Evolutionary conservation across 192 early-diverging fungal genomes (phyloP).

Genomic region (Ramicandelaber brevisporus): DNA sequence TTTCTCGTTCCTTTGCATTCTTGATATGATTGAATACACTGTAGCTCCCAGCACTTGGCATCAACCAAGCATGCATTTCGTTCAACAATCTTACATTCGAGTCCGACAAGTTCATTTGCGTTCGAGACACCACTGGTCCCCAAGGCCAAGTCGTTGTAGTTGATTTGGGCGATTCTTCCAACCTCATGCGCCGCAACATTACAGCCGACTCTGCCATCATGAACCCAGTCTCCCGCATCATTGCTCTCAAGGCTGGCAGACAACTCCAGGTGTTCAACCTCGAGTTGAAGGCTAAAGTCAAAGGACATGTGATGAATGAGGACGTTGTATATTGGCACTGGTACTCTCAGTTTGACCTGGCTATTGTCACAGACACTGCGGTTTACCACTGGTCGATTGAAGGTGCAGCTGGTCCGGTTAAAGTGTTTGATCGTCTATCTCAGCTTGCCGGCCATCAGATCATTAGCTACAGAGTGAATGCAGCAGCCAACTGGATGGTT

Average conservation of each 20-base stretch:
- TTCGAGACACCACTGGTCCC: conserved; percentile 70
- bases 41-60: conserved; percentile 72
- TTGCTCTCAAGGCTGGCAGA: conserved; percentile 82
- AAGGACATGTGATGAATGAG: conserved; percentile 76
- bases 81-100: conserved; percentile 97
- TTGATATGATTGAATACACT: not conserved
- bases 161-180: conserved; percentile 64
- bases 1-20: conserved; percentile 1
- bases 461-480: conserved; percentile 82
- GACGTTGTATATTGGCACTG: conserved; percentile 88
- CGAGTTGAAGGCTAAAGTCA: conserved; percentile 86
- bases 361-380: conserved; percentile 59
- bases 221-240: conserved; percentile 81
- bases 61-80: conserved; percentile 78
- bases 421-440: conserved; percentile 83
- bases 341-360: conserved; percentile 64
- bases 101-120: conserved; percentile 93
- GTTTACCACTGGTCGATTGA: conserved; percentile 98
- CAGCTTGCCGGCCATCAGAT: conserved; percentile 71
- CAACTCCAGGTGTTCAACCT: conserved; percentile 96
- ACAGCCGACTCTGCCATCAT: conserved; percentile 96
- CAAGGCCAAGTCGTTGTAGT: conserved; percentile 84
- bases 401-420: conserved; percentile 53
- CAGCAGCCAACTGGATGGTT: conserved; percentile 83
- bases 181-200: conserved; percentile 71